These are phyloP conservation scores for Geranium brycei DNA, from an alignment of 345 rosid species.

Conservation along the genomic window DNA sequence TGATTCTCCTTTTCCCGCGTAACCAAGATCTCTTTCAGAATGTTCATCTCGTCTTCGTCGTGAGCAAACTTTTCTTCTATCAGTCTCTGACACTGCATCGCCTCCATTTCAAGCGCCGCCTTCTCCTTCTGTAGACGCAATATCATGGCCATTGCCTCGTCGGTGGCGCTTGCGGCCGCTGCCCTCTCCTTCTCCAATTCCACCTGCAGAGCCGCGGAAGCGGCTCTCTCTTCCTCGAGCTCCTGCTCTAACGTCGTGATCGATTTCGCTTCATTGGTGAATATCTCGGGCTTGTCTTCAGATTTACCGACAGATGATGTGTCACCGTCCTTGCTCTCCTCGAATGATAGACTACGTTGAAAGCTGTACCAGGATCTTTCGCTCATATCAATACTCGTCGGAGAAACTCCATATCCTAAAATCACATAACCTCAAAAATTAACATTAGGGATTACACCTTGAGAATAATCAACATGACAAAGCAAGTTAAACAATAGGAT, in stretches of 20 bases:
- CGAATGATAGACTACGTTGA: conserved; percentile 16
- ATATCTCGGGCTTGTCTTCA: conserved; percentile 8
- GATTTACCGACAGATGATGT: conserved; percentile 16
- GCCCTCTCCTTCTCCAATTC: conserved; percentile 81
- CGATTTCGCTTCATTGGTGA: conserved; percentile 14
- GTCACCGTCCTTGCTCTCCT: conserved; percentile 16
- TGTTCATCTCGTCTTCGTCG: conserved; percentile 72
- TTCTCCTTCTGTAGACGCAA: conserved; percentile 64
- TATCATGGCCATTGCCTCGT: conserved; percentile 95
- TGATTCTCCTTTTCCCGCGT: conserved; percentile 66
- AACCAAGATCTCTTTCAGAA: conserved; percentile 71
- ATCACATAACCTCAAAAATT: too few relatives aligned
- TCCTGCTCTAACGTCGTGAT: conserved; percentile 38
- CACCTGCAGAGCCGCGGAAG: conserved; percentile 28
- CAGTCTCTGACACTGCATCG: conserved; percentile 73
- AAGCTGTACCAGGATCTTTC: conserved; percentile 16
- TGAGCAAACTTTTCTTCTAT: conserved; percentile 73
- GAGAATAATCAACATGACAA: neutral
- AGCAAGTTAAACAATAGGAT: too few relatives aligned
- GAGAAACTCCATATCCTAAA: neutral
- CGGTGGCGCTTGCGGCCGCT: conserved; percentile 74
- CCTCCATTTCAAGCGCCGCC: conserved; percentile 78
- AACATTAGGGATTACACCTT: conserved; percentile 1
- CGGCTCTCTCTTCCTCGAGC: conserved; percentile 41
- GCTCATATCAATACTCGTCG: conserved; percentile 10